phyloP scores from a whole-genome alignment of 768 basidiomycete species.

The Kwoniella botswanensis region DNA sequence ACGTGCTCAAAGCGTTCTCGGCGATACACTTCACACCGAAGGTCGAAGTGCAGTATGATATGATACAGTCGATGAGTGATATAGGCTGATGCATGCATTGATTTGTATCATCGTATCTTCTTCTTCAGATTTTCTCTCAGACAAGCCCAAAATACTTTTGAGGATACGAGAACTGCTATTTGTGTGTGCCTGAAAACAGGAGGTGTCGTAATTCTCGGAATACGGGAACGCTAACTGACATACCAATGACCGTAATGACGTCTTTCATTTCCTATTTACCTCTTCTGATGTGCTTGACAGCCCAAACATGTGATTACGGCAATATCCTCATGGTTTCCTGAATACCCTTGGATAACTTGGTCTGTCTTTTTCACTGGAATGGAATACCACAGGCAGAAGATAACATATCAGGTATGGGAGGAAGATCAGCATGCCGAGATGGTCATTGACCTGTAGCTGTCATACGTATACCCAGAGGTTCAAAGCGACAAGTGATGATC shows the following conservation, averaged over 20 bases:
- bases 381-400: background rate
- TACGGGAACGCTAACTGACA: conserved; percentile 5
- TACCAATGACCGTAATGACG: background rate
- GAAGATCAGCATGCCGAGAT: background rate
- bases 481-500: no score
- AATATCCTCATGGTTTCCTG: background rate
- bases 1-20: no score
- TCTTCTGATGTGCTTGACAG: background rate
- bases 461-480: no score
- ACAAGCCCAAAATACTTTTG: no score
- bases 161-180: background rate
- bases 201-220: conserved; percentile 9
- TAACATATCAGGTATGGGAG: background rate
- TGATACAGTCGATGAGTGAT: no score
- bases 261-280: conserved; percentile 1
- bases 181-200: background rate
- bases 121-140: no score
- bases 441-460: no score
- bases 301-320: conserved; percentile 1
- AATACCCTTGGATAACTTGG: background rate
- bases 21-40: background rate
- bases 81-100: background rate
- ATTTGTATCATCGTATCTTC: no score
- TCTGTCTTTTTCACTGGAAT: background rate
- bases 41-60: no score